phyloP scores from a whole-genome alignment of 495 filamentous ascomycete species.

The Lasiosphaeris hirsuta region DNA sequence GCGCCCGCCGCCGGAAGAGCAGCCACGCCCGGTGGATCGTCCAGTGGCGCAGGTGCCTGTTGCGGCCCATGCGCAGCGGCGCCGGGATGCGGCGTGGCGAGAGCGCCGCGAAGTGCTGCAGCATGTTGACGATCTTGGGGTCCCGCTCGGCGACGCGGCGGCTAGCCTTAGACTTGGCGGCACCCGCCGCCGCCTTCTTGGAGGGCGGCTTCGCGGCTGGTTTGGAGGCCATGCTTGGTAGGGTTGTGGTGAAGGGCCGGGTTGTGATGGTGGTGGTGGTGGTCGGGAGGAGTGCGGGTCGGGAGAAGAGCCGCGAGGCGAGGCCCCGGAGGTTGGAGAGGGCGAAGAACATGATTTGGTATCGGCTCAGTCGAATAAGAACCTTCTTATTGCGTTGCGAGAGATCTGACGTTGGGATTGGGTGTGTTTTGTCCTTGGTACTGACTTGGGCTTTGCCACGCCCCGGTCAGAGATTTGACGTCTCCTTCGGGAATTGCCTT shows the following conservation, averaged over 20 bases:
- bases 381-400: not conserved
- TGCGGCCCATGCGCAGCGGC: conserved; percentile 80
- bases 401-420: not conserved
- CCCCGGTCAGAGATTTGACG: not conserved
- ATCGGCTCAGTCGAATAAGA: not conserved
- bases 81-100: conserved; percentile 49
- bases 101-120: conserved; percentile 26
- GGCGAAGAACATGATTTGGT: conserved; percentile 21
- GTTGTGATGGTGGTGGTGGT: not conserved
- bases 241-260: conserved; percentile 6
- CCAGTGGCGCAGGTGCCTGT: conserved; percentile 92
- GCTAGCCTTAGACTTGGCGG: conserved; percentile 14
- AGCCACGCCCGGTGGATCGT: conserved; percentile 97
- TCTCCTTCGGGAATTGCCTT: not conserved
- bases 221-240: not conserved
- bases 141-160: conserved; percentile 9
- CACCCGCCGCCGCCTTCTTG: conserved; percentile 1
- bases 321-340: conserved; percentile 26
- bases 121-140: conserved; percentile 33
- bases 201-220: not conserved
- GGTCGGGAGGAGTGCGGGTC: conserved; percentile 5
- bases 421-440: not conserved
- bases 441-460: not conserved
- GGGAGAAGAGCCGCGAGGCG: conserved; percentile 24
- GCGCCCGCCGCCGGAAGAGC: conserved; percentile 63